phyloP scores from a whole-genome alignment of 495 filamentous ascomycete species.

The Cercophora scortea region DNA sequence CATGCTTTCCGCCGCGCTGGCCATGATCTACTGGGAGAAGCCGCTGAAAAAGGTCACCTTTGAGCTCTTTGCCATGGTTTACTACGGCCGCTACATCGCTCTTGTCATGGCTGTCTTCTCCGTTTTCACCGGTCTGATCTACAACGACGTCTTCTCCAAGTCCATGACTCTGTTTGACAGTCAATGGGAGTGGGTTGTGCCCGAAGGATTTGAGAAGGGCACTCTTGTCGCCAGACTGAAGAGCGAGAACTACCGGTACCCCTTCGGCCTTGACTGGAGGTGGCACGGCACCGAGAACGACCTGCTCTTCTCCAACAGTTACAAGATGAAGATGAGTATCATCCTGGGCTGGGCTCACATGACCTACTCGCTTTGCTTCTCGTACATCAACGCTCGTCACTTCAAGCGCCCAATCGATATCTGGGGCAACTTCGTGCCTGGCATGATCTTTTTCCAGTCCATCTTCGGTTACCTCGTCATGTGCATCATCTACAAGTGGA shows the following conservation, averaged over 20 bases:
- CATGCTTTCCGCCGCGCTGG: slow-evolving; percentile 68
- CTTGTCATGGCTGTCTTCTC: slow-evolving; percentile 96
- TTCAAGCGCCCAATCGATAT: slow-evolving; percentile 93
- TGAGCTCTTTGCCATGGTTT: slow-evolving; percentile 95
- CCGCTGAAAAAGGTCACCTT: slow-evolving; percentile 83
- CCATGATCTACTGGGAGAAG: slow-evolving; percentile 96
- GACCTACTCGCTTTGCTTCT: slow-evolving; percentile 93
- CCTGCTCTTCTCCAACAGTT: slow-evolving; percentile 88
- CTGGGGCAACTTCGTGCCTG: slow-evolving; percentile 92
- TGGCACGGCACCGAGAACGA: slow-evolving; percentile 96
- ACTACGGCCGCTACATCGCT: slow-evolving; percentile 97
- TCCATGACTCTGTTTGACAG: slow-evolving; percentile 79
- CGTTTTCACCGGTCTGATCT: slow-evolving; percentile 93
- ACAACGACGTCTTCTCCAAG: slow-evolving; percentile 97
- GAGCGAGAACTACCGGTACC: slow-evolving; percentile 63
- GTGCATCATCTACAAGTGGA: slow-evolving; percentile 95
- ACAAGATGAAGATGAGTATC: slow-evolving; percentile 99
- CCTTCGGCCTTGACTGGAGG: slow-evolving; percentile 92
- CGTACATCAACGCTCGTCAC: slow-evolving; percentile 85
- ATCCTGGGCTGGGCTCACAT: slow-evolving; percentile 94
- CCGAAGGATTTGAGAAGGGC: slow-evolving; percentile 54
- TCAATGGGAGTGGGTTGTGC: slow-evolving; percentile 74
- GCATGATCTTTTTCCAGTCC: slow-evolving; percentile 98
- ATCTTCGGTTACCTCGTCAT: slow-evolving; percentile 97
- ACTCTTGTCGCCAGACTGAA: slow-evolving; percentile 52